Evolutionary conservation across 495 filamentous ascomycete genomes (phyloP).

Genomic region (Tuber aestivum): DNA sequence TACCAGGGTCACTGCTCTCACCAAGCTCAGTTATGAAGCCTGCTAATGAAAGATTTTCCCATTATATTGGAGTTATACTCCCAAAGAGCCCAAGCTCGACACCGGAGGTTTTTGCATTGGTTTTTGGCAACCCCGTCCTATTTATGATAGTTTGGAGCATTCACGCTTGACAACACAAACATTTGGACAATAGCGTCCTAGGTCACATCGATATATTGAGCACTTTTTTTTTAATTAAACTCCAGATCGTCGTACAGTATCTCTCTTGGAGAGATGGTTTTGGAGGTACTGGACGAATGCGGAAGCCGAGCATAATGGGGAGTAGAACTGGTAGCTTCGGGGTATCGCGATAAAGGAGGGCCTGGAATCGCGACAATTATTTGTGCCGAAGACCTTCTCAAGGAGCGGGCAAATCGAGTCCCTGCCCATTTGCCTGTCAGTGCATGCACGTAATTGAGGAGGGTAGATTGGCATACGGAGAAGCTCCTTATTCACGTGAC

Average conservation of each 20-base stretch:
- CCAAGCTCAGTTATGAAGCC: constrained; percentile 76
- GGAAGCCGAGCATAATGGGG: constrained; percentile 56
- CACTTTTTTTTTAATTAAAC: constrained; percentile 35
- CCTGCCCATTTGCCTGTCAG: constrained; percentile 46
- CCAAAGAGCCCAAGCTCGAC: constrained; percentile 81
- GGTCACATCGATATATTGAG: constrained; percentile 67
- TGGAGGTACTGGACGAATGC: constrained; percentile 55
- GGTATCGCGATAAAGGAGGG: constrained; percentile 62
- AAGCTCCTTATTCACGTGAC: constrained; percentile 50
- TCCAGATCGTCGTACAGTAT: neutral
- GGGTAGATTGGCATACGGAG: constrained; percentile 43
- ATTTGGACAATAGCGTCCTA: constrained; percentile 66
- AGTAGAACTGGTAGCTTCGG: constrained; percentile 58
- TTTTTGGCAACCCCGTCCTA: constrained; percentile 45
- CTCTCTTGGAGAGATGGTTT: constrained; percentile 50
- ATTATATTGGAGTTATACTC: constrained; percentile 54
- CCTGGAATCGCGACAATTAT: constrained; percentile 54
- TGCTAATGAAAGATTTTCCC: constrained; percentile 68
- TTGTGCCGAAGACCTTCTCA: constrained; percentile 54
- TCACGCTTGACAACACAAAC: constrained; percentile 51
- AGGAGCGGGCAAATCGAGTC: constrained; percentile 56
- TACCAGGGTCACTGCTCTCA: constrained; percentile 63
- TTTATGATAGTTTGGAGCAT: constrained; percentile 51
- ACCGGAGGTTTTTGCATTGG: constrained; percentile 40
- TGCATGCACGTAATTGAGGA: neutral